Conservation (phyloP, 176 grass and related monocot species). For the Microstegium vimineum region DNA sequence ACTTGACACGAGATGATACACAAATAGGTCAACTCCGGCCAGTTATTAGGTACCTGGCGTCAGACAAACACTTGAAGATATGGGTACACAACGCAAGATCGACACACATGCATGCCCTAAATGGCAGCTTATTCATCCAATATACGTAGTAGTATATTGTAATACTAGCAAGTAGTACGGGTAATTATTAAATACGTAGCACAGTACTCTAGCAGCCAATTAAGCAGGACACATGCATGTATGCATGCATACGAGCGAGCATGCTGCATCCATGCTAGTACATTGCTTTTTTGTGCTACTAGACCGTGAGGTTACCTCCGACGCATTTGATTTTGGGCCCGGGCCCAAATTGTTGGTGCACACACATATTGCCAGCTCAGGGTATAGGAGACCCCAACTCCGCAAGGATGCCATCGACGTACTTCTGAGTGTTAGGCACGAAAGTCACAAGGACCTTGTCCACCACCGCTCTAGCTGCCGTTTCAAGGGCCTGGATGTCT, state of each 20-base stretch:
- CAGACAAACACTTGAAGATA: neutral
- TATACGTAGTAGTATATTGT: too few species aligned
- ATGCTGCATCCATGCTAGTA: too few species aligned
- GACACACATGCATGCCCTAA: neutral
- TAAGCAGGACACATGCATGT: too few species aligned
- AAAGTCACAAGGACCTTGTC: neutral
- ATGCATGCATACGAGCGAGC: too few species aligned
- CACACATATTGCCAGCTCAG: neutral
- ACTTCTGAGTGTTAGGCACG: accelerated
- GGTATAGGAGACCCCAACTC: neutral
- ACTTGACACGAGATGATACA: too few species aligned
- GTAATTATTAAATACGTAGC: neutral
- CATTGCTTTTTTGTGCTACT: too few species aligned
- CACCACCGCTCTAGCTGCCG: neutral
- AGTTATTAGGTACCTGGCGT: too few species aligned
- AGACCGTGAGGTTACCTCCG: neutral
- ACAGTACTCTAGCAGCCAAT: too few species aligned
- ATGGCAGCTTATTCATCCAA: neutral
- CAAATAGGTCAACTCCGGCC: too few species aligned
- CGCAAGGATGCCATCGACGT: neutral
- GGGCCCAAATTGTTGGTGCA: neutral
- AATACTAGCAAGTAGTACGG: neutral
- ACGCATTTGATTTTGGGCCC: neutral
- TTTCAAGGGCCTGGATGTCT: neutral
- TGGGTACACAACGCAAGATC: neutral